Base-by-base conservation (phyloP, 2,329 filamentous ascomycete species). In the Xylariaceae sp. region DNA sequence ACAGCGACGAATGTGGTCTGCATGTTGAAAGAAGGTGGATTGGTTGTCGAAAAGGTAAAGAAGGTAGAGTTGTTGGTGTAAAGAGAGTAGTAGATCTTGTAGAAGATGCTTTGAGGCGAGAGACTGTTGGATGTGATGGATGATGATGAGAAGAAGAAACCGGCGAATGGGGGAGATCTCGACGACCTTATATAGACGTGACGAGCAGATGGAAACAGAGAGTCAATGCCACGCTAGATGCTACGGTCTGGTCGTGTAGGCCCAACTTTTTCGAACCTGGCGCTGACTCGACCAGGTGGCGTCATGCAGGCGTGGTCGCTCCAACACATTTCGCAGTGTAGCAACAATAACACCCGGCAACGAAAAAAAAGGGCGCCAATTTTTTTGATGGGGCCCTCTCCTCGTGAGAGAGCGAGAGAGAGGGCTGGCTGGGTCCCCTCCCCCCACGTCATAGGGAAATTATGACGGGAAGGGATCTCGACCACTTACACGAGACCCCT, bases 21-120 rank as follows among this genome's bases (percentile, higher is more conserved):
- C 69, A 71, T 71, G 63, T 70, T 71, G 66, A 63, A 55, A 42
- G 56, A 51, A 13, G 17, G 10, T 30, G 4, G 34, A 30, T 57
- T 59, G 55, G 57, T 57, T 48, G n/a, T 3, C 23, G 56, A 52
- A 59, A 13, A 60, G 55, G 53, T 17, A 49, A 45, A 45, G 5
- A 45, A n/a, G 11, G 9, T 11, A 34, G 13, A 1, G 48, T 5
- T 49, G 59, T 30, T 51, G 54, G 23, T 51, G 55, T 30, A 51
- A 51, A 57, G 49, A 30, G 57, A 59, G 56, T 55, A 17, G 60
- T 55, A 55, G 56, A 54, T 58, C 47, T 18, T 55, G 48, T 30
- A 5, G 37, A 42, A 42, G 54, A 51, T 10, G 55, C 59, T 35
- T 42, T 61, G 63, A 18, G 50, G 50, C 45, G 8, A 13, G 13